These are phyloP conservation scores for Pseudogymnoascus sp. DNA, from an alignment of 2,329 filamentous ascomycete species.

Conservation along the genomic window DNA sequence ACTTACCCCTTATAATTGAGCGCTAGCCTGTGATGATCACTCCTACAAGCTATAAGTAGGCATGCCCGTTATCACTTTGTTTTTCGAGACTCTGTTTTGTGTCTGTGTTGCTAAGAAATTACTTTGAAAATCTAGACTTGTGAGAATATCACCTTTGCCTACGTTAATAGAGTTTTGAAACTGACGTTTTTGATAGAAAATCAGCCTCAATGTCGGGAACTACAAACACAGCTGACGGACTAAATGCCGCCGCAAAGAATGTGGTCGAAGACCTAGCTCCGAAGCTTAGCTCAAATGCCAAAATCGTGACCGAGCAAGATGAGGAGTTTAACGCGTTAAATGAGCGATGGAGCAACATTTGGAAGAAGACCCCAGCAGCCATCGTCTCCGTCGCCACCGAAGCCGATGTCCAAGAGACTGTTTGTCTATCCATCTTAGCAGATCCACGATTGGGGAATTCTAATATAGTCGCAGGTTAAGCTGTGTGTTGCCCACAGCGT, in stretches of 20 bases:
- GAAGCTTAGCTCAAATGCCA: background rate
- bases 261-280: background rate
- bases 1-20: background rate
- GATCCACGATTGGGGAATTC: background rate
- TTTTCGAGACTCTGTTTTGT: background rate
- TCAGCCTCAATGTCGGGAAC: background rate
- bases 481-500: conserved; percentile 7
- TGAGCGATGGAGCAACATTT: conserved; percentile 15
- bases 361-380: conserved; percentile 12
- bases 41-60: background rate
- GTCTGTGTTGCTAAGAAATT: background rate
- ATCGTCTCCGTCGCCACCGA: conserved; percentile 15
- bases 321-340: background rate
- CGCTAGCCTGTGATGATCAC: background rate
- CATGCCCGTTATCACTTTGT: background rate
- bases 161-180: background rate
- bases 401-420: conserved; percentile 14
- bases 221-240: background rate
- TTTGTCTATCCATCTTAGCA: conserved; percentile 6
- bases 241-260: background rate
- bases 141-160: background rate
- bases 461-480: background rate
- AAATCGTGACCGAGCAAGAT: background rate
- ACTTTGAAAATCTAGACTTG: background rate
- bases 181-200: background rate